These are phyloP conservation scores for Wickerhamiella musiphila DNA, from an alignment of 805 yeast species.

Conservation along the genomic window DNA sequence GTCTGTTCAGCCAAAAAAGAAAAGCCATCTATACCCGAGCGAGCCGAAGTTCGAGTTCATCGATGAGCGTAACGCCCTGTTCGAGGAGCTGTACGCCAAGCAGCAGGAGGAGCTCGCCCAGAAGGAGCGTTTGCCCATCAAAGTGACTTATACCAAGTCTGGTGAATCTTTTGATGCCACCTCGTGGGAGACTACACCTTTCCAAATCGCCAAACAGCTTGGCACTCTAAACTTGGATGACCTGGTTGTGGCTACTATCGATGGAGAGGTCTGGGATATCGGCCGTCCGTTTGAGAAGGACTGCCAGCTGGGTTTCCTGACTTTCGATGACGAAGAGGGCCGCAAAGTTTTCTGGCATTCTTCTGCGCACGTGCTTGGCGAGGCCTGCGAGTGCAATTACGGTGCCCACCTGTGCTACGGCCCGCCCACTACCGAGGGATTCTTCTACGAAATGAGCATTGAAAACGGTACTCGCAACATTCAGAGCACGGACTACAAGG, in stretches of 20 bases:
- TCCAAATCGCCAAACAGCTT: slow-evolving; percentile 66
- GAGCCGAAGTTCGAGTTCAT: slow-evolving; percentile 77
- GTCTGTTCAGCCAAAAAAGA: slow-evolving; percentile 8
- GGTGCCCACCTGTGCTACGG: slow-evolving; percentile 90
- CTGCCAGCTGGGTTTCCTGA: slow-evolving; percentile 55
- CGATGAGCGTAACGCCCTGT: slow-evolving; percentile 58
- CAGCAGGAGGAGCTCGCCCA: slow-evolving; percentile 56
- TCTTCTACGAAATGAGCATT: slow-evolving; percentile 89
- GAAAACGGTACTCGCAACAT: slow-evolving; percentile 60
- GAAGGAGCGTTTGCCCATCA: slow-evolving; percentile 45
- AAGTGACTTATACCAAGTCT: slow-evolving; percentile 61
- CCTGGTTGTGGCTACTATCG: slow-evolving; percentile 78
- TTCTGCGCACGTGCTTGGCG: slow-evolving; percentile 94
- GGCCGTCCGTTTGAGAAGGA: slow-evolving; percentile 81
- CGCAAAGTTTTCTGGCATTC: slow-evolving; percentile 97
- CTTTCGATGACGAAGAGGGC: slow-evolving; percentile 89
- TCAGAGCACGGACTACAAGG: slow-evolving; percentile 65
- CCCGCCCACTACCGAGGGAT: slow-evolving; percentile 96
- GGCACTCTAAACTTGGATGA: slow-evolving; percentile 79
- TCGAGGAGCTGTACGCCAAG: slow-evolving; percentile 62
- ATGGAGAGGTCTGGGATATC: slow-evolving; percentile 87
- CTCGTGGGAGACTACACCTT: slow-evolving; percentile 81
- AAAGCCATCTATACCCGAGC: slow-evolving; percentile 12
- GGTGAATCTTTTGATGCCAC: slow-evolving; percentile 65
- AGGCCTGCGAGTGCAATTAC: slow-evolving; percentile 89